phyloP scores from a whole-genome alignment of 2,329 filamentous ascomycete genomes.

The Fusarium mundagurra region DNA sequence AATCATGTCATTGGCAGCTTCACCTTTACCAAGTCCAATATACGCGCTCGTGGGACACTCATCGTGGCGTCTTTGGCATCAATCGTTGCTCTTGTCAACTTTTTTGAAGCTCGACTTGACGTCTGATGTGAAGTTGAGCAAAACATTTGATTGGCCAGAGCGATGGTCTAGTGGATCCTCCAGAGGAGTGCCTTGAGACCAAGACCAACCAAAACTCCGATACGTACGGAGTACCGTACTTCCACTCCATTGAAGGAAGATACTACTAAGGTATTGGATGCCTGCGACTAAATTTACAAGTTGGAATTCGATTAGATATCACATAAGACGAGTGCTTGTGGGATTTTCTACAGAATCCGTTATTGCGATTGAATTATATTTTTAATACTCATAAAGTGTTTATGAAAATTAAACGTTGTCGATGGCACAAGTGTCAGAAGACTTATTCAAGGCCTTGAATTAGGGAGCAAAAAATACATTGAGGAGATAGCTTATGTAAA shows the following conservation, averaged over 20 bases:
- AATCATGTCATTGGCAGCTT: not conserved
- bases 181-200: not conserved
- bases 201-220: not conserved
- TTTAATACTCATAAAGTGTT: not conserved
- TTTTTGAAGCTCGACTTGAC: conserved; percentile 45
- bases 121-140: conserved; percentile 32
- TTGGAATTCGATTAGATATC: not conserved
- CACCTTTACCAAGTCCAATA: conserved; percentile 84
- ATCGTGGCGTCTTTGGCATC: conserved; percentile 57
- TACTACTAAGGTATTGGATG: too few species aligned
- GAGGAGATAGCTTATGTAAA: not conserved
- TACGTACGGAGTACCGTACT: too few species aligned
- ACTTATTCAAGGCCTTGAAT: not conserved
- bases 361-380: too few species aligned
- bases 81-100: conserved; percentile 35
- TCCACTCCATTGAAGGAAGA: not conserved
- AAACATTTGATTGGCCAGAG: conserved; percentile 34
- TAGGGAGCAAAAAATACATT: not conserved
- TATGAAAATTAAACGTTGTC: not conserved
- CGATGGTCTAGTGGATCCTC: not conserved
- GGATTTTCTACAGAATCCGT: not conserved
- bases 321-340: not conserved
- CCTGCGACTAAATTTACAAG: not conserved
- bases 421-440: not conserved
- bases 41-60: conserved; percentile 69